Conservation (phyloP, 192 early-diverging fungal species). For the Gigaspora rosea region DNA sequence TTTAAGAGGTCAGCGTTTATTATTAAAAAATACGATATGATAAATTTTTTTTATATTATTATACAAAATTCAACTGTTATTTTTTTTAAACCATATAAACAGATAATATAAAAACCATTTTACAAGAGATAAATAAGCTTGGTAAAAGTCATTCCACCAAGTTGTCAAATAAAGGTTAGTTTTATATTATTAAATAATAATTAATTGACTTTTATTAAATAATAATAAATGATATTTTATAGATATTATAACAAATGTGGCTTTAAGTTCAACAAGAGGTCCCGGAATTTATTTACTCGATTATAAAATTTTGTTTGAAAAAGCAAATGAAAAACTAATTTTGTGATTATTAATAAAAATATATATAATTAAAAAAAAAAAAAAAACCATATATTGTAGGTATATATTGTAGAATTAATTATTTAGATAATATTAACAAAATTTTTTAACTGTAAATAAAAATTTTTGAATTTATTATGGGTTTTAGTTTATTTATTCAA, state of each 20-base stretch:
- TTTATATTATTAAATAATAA: background rate
- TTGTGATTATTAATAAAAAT: too few relatives aligned
- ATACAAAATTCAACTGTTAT: background rate
- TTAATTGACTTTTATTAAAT: too few relatives aligned
- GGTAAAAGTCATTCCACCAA: background rate
- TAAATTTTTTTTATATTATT: background rate
- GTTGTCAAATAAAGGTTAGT: background rate
- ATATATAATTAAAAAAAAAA: too few relatives aligned
- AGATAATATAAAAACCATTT: background rate
- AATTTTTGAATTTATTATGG: too few relatives aligned
- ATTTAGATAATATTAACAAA: too few relatives aligned
- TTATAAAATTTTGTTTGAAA: background rate
- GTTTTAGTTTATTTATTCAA: too few relatives aligned
- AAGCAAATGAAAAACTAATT: too few relatives aligned
- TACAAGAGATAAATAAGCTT: constrained; percentile 2
- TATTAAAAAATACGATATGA: background rate
- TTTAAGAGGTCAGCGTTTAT: background rate
- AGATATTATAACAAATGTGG: background rate
- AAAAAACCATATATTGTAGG: too few relatives aligned
- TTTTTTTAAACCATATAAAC: background rate
- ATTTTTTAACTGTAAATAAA: too few relatives aligned
- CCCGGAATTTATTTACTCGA: constrained; percentile 1
- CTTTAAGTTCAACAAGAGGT: background rate
- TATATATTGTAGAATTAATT: too few relatives aligned
- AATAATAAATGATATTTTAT: background rate